Evolutionary conservation across 305 asterid species (phyloP).

Genomic region (Fraxinus angustifolia): DNA sequence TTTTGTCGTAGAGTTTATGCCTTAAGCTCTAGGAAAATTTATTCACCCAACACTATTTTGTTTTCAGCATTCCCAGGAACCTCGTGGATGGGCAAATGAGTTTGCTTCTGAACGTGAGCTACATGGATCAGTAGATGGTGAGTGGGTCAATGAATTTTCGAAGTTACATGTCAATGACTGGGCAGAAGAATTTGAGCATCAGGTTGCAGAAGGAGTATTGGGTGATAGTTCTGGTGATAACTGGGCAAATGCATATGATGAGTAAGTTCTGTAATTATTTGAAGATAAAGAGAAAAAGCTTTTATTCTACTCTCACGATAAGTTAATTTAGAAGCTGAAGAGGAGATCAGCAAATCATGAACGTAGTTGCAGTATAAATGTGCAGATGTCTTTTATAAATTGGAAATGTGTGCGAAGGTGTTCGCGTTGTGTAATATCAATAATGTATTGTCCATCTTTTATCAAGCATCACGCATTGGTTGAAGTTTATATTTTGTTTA

Average conservation of each 20-base stretch:
- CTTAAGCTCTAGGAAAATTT: background rate
- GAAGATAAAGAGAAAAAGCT: constrained; percentile 5
- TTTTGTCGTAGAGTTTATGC: constrained; percentile 5
- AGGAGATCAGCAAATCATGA: background rate
- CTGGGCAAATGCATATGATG: constrained; percentile 96
- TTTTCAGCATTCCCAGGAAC: constrained; percentile 74
- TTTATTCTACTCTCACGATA: background rate
- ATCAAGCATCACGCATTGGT: background rate
- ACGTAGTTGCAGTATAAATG: background rate
- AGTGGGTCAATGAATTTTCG: constrained; percentile 93
- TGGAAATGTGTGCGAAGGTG: background rate
- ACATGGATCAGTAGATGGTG: constrained; percentile 58
- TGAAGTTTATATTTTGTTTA: background rate
- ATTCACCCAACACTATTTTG: background rate
- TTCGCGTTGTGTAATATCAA: background rate
- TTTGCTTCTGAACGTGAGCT: constrained; percentile 63
- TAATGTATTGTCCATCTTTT: background rate
- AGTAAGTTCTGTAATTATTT: constrained; percentile 52
- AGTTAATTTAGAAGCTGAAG: background rate
- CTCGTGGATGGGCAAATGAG: constrained; percentile 85
- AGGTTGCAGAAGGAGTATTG: constrained; percentile 78
- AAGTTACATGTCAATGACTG: constrained; percentile 85
- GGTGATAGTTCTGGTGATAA: constrained; percentile 77
- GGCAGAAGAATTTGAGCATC: constrained; percentile 93
- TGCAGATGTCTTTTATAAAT: background rate